Evolutionary conservation across 352 stramenopile species (phyloP).

Genomic region (Phytopythium mirpurense): DNA sequence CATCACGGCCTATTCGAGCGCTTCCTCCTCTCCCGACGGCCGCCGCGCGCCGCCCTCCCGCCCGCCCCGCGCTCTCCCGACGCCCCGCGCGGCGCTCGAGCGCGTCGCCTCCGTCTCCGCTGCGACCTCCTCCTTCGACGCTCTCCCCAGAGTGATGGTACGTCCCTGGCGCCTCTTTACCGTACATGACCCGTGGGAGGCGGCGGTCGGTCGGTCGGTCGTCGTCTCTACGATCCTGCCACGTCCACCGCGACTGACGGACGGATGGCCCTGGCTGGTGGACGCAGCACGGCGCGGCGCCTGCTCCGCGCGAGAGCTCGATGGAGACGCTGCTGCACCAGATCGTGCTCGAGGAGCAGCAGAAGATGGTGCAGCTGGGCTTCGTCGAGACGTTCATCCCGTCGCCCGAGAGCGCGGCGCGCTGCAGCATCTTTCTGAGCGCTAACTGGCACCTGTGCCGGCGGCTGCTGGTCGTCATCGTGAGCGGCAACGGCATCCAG

Average conservation of each 20-base stretch:
- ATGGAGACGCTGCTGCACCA: constrained; percentile 81
- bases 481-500: constrained; percentile 81
- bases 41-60: neutral
- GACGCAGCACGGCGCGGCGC: constrained; percentile 19
- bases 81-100: neutral
- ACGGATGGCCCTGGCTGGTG: no score
- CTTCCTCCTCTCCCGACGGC: no score
- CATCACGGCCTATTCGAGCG: no score
- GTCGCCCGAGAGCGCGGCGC: constrained; percentile 52
- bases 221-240: no score
- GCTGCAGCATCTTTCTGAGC: constrained; percentile 79
- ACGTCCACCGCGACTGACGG: no score
- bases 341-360: constrained; percentile 82
- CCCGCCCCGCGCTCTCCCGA: neutral
- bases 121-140: neutral
- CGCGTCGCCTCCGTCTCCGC: neutral
- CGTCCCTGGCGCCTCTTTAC: no score
- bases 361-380: constrained; percentile 80
- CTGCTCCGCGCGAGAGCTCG: constrained; percentile 33
- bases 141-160: no score
- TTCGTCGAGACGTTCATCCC: constrained; percentile 82
- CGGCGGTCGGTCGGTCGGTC: no score
- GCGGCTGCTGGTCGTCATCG: constrained; percentile 69
- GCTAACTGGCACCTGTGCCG: constrained; percentile 80
- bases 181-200: no score